Base-by-base conservation (phyloP, 1,284 basidiomycete species). In the Vanrija sp. region DNA sequence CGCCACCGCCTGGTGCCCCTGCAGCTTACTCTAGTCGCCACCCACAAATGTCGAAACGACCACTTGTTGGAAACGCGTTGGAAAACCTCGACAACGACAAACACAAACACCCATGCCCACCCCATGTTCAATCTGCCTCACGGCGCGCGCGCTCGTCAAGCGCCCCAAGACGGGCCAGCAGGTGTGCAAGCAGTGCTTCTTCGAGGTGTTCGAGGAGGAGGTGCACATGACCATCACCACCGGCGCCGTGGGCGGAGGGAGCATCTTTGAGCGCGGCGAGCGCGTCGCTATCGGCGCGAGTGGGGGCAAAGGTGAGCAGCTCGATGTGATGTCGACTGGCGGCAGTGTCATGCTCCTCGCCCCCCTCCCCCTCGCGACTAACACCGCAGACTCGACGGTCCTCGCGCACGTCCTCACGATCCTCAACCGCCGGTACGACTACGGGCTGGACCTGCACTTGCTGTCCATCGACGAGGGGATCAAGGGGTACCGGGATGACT, bases 391-490 rank as follows among this genome's bases (percentile, higher is more conserved):
- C 76, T 98, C 95, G 12, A 99, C 95, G 3, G 95, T 99, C 2
- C 83, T 99, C 28, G 95, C 96, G 10, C 87, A 97, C 81, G 89
- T 98, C 53, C 90, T 98, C 88, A 96, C 94, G 68, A 85, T 88
- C 10, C 79, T 99, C 57, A 98, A 98, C 74, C 88, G 95, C 67
- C 85, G 94, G 51, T 95, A 98, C 75, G 78, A 88, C 59, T 99
- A 98, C 67, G 91, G 91, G 15, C 80, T 99, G 46, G 86, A 96
- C 48, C 78, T 99, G 21, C 95, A 90, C 73, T 80, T 99, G 25
- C 83, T 99, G 52, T 97, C 93, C 1, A 98, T 99, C 73, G 96
- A 99, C 72, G 96, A 99, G 75, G 95, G 95, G 0, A 99, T 98
- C 67, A 95, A 91, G 12, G 95, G 95, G 1, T 99, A 99, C 74